Evolutionary conservation across 768 basidiomycete species (phyloP).

Genomic region (Rhizopogon vesiculosus): DNA sequence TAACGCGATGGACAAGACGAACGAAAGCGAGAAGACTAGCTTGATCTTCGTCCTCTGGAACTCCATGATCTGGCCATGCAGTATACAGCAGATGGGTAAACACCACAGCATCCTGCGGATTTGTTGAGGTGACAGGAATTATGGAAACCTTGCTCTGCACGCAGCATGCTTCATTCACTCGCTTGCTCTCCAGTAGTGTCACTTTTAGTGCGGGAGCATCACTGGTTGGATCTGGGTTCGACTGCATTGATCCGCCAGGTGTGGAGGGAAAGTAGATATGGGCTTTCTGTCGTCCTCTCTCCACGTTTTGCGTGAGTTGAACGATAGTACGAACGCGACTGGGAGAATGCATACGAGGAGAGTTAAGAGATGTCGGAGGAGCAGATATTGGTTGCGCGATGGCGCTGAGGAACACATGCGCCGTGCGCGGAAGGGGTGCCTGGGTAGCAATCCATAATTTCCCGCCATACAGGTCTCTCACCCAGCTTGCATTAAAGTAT

Average conservation of each 20-base stretch:
- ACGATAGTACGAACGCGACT: slow-evolving; percentile 70
- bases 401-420: slow-evolving; percentile 73
- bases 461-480: slow-evolving; percentile 65
- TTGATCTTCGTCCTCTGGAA: slow-evolving; percentile 60
- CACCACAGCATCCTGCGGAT: slow-evolving; percentile 31
- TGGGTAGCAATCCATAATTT: slow-evolving; percentile 87
- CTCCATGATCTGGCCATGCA: slow-evolving; percentile 84
- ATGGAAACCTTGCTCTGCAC: slow-evolving; percentile 58
- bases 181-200: slow-evolving; percentile 44
- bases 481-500: slow-evolving; percentile 86
- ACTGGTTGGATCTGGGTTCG: slow-evolving; percentile 42
- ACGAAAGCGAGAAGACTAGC: slow-evolving; percentile 58
- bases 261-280: slow-evolving; percentile 68
- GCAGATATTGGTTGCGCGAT: slow-evolving; percentile 45
- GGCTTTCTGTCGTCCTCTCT: slow-evolving; percentile 68
- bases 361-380: slow-evolving; percentile 26
- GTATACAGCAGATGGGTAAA: slow-evolving; percentile 72
- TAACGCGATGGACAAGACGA: slow-evolving; percentile 57
- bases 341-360: slow-evolving; percentile 8
- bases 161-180: slow-evolving; percentile 55
- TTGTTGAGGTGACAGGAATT: slow-evolving; percentile 27
- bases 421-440: slow-evolving; percentile 67
- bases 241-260: slow-evolving; percentile 47
- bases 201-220: slow-evolving; percentile 46
- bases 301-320: slow-evolving; percentile 73